Conservation (phyloP, 148 eudicot genomes). For the Selenicereus undatus region DNA sequence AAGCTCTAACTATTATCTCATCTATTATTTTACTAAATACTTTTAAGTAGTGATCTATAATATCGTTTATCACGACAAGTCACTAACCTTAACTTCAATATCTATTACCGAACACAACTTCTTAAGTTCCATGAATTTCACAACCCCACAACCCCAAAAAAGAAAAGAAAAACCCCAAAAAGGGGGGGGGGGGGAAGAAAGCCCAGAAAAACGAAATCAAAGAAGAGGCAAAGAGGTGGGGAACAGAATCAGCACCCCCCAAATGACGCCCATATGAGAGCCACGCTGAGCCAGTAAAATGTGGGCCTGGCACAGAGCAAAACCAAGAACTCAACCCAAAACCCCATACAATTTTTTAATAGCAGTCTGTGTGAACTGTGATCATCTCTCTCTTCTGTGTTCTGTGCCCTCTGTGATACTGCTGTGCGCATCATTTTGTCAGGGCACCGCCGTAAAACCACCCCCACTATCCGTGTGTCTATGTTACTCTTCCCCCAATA, state of each 20-base stretch:
- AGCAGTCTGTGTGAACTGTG: background rate
- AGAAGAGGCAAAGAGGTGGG: background rate
- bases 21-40: too few species aligned
- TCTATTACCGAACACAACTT: too few species aligned
- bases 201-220: too few species aligned
- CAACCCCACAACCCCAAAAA: too few species aligned
- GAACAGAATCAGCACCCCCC: constrained; percentile 12
- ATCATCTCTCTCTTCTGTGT: background rate
- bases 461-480: background rate
- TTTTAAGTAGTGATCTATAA: too few species aligned
- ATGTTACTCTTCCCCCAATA: background rate
- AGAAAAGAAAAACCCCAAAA: background rate
- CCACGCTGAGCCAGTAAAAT: constrained; percentile 18
- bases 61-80: too few species aligned
- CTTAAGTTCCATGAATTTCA: too few species aligned
- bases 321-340: constrained; percentile 9
- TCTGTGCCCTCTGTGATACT: background rate
- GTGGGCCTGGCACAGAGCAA: constrained; percentile 19
- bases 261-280: constrained; percentile 20
- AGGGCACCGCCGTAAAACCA: constrained; percentile 22
- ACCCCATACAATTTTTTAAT: background rate
- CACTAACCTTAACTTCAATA: too few species aligned
- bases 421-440: background rate
- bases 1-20: too few species aligned
- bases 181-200: too few species aligned